phyloP scores from a whole-genome alignment of 164 flowering plant genomes.

The Paratinospora sagittata region DNA sequence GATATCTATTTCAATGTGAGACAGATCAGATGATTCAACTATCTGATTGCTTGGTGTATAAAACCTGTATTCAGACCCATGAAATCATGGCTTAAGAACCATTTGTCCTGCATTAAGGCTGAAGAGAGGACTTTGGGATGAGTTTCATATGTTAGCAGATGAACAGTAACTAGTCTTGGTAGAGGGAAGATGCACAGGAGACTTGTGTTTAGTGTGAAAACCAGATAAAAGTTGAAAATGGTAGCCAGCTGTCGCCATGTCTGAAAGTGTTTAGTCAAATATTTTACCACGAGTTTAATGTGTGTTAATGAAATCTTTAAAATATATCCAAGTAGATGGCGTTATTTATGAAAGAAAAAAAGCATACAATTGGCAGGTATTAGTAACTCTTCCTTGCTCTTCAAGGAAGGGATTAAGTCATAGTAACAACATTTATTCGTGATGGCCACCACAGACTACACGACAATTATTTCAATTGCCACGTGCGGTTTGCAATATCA shows the following conservation, averaged over 20 bases:
- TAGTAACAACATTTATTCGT: not conserved
- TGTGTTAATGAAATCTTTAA: not conserved
- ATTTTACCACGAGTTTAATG: not conserved
- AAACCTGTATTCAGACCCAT: not conserved
- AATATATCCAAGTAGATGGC: not conserved
- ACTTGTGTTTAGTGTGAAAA: not conserved
- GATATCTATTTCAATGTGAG: not conserved
- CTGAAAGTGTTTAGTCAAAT: not conserved
- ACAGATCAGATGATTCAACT: not conserved
- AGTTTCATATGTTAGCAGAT: not conserved
- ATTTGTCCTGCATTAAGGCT: not conserved
- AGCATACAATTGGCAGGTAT: constrained; percentile 1
- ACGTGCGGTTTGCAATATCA: constrained; percentile 4
- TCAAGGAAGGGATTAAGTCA: not conserved
- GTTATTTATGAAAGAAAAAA: not conserved
- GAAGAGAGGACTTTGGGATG: not conserved
- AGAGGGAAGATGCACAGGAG: not conserved
- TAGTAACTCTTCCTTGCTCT: constrained; percentile 1
- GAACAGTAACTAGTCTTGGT: not conserved
- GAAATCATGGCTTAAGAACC: not conserved
- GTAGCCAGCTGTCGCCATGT: not conserved
- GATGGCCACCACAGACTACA: constrained; percentile 7
- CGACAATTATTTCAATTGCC: constrained; percentile 8
- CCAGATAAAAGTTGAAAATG: not conserved
- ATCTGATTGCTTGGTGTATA: not conserved